A percentile compares a stretch with the other conserved stretches of the same genome.
These are phyloP conservation scores for Vitis hybrid DNA, from an alignment of 177 flowering plant species.

Conservation along the genomic window DNA sequence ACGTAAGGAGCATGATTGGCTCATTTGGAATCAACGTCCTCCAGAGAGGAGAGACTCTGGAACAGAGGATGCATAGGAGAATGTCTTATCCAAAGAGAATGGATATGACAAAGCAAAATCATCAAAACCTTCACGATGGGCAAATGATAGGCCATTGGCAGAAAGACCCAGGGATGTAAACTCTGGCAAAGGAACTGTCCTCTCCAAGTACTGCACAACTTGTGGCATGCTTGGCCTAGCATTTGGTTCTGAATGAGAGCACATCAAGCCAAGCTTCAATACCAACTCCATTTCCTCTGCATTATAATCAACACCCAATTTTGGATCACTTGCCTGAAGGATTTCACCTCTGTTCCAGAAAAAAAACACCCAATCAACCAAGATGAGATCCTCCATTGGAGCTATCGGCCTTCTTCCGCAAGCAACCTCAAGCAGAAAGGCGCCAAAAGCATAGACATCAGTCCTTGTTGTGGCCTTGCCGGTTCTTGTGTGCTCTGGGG, in stretches of 20 bases:
- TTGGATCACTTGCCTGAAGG: conserved; percentile 21
- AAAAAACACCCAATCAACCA: conserved; percentile 23
- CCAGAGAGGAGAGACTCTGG: conserved; percentile 23
- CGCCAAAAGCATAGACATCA: conserved; percentile 36
- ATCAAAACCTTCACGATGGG: conserved; percentile 14
- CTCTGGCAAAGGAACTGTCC: conserved; percentile 18
- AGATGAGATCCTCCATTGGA: conserved; percentile 1
- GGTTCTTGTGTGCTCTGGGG: conserved; percentile 33
- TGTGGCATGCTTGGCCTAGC: conserved; percentile 30
- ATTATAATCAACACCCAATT: conserved; percentile 7
- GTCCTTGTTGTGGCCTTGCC: conserved; percentile 31
- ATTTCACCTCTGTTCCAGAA: conserved; percentile 20
- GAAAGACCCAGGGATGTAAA: conserved; percentile 3
- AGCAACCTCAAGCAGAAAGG: conserved; percentile 31
- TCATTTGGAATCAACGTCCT: conserved; percentile 19
- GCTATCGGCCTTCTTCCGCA: conserved; percentile 27
- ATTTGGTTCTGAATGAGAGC: conserved; percentile 14
- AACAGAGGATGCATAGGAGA: conserved; percentile 5
- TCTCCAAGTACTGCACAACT: conserved; percentile 25
- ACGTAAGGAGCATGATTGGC: not conserved
- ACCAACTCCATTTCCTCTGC: conserved; percentile 27
- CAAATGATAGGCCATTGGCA: not conserved
- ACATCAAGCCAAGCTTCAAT: conserved; percentile 26
- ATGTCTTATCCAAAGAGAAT: conserved; percentile 7
- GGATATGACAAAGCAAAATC: conserved; percentile 11